These are phyloP conservation scores for Aspergillus affinis DNA, from an alignment of 495 filamentous ascomycete genomes.

Conservation along the genomic window DNA sequence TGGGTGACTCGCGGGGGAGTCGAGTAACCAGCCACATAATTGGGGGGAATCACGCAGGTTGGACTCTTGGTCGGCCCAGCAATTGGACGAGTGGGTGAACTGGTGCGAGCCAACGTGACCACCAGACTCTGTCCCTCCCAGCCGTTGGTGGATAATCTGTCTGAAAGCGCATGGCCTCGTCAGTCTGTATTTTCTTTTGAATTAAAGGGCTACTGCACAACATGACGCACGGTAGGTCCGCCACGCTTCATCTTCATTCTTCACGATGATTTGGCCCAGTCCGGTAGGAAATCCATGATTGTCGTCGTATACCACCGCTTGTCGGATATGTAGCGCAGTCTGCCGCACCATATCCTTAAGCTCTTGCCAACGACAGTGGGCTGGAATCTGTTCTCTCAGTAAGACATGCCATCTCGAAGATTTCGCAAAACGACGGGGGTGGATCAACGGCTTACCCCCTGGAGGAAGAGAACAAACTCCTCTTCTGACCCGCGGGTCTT, in stretches of 20 bases:
- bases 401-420: constrained; percentile 5
- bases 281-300: constrained; percentile 46
- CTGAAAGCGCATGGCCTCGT: constrained; percentile 19
- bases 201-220: background rate
- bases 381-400: constrained; percentile 38
- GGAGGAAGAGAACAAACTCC: constrained; percentile 48
- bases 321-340: constrained; percentile 47
- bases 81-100: constrained; percentile 43
- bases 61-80: constrained; percentile 47
- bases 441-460: constrained; percentile 35
- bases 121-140: constrained; percentile 49
- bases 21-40: constrained; percentile 35
- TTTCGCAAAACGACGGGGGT: background rate
- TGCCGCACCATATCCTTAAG: constrained; percentile 49
- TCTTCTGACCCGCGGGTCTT: constrained; percentile 40
- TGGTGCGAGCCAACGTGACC: constrained; percentile 45
- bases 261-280: constrained; percentile 49
- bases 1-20: constrained; percentile 33
- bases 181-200: background rate
- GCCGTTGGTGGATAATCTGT: constrained; percentile 43
- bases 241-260: constrained; percentile 51
- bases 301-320: constrained; percentile 51
- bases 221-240: constrained; percentile 43
- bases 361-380: constrained; percentile 52
- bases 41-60: constrained; percentile 26